Base-by-base conservation (phyloP, 345 rosid genomes). In the Boechera stricta region DNA sequence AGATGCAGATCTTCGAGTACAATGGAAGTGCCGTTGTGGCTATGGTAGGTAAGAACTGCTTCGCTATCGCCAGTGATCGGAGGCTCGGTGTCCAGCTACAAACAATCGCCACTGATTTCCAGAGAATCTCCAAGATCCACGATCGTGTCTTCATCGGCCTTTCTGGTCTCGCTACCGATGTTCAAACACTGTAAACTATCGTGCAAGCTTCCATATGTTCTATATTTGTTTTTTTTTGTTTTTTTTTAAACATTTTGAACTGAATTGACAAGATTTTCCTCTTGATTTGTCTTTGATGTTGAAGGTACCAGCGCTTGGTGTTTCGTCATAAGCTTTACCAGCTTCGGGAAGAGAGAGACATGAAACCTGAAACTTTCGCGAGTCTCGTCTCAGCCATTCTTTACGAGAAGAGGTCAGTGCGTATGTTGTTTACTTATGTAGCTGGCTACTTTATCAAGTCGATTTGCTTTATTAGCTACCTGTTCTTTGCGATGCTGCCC, bases 341-440 rank as follows among this genome's bases (percentile, higher is more conserved):
- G 87, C 89, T 94, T 33, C 85, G 92, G 51, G 99, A 94, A 77
- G 99, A 94, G 82, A 89, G 99, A 80, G 99, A 92, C 73, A 92
- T 94, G 97, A 94, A 92, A 79, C 98, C 98, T n/a, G 98, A 94
- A 77, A 94, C 98, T 8, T 95, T 92, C 79, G 98, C 98, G 3
- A 95, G 87, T 82, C 89, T 92, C 28, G 99, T 95, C 67, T 95
- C 99, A 2, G 96, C 98, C 63, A 61, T 94, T 51, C 98, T 95
- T 44, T 92, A 92, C 52, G 99, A 92, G 86, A 95, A 95, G 84
- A 95, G 99, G 99, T 92, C 26, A 2, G 64, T 73, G 45, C 51
- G 0, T 45, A 64, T 73, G 7, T 52, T 53, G 51, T 10, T 61
- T 39, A 16, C 4, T 24, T 29, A n/a, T 32, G 7, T 4, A 38